These are phyloP conservation scores for Microdochium nivale DNA, from an alignment of 2,329 filamentous ascomycete genomes.

Conservation along the genomic window DNA sequence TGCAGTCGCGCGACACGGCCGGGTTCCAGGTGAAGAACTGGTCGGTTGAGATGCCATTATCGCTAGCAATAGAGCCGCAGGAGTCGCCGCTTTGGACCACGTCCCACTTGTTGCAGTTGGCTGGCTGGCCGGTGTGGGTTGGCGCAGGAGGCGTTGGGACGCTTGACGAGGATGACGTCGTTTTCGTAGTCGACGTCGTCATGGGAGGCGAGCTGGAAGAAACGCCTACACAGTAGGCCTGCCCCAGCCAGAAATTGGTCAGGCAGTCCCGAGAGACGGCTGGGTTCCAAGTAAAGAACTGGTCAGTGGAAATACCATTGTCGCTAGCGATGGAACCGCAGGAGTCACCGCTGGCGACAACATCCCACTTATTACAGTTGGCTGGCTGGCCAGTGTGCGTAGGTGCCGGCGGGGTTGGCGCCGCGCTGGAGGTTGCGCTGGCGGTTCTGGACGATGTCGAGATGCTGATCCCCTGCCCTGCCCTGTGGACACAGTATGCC, in stretches of 20 bases:
- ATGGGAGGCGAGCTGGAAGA: neutral
- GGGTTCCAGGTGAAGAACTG: slow-evolving; percentile 11
- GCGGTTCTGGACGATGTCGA: neutral
- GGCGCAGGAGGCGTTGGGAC: neutral
- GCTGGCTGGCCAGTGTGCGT: slow-evolving; percentile 4
- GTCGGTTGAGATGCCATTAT: slow-evolving; percentile 4
- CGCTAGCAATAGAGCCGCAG: slow-evolving; percentile 5
- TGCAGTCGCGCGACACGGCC: slow-evolving; percentile 10
- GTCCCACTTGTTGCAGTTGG: slow-evolving; percentile 7
- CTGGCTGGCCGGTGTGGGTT: slow-evolving; percentile 5
- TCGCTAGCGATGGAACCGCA: neutral
- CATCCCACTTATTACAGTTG: neutral
- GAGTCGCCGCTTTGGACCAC: slow-evolving; percentile 7
- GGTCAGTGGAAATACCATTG: neutral
- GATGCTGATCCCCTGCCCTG: neutral
- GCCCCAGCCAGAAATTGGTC: neutral
- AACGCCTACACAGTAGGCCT: neutral
- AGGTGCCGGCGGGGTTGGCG: slow-evolving; percentile 6
- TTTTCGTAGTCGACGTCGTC: neutral
- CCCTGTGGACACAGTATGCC: slow-evolving; percentile 1
- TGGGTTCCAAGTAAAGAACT: neutral
- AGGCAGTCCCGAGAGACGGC: neutral
- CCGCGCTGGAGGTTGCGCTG: neutral
- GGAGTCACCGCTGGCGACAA: neutral
- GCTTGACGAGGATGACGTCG: neutral